phyloP scores from a whole-genome alignment of 371 early-diverging fungal genomes.

The Lichtheimia ornata region DNA sequence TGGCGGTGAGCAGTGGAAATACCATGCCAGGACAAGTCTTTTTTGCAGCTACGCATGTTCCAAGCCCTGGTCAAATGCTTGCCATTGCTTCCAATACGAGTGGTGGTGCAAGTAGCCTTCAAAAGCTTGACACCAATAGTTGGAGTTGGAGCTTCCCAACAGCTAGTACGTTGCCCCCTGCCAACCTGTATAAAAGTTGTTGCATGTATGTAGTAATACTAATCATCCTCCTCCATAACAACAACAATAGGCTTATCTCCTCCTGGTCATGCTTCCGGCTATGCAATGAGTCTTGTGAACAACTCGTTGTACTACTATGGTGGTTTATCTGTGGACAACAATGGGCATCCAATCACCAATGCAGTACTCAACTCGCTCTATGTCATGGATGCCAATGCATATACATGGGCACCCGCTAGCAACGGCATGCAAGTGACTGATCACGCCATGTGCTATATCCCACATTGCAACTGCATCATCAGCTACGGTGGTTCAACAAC shows the following conservation, averaged over 20 bases:
- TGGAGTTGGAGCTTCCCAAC: constrained; percentile 28
- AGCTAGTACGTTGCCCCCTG: constrained; percentile 1
- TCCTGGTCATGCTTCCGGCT: constrained; percentile 10
- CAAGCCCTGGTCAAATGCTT: constrained; percentile 23
- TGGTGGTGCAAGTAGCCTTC: constrained; percentile 13
- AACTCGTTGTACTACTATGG: constrained; percentile 25
- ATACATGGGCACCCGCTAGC: constrained; percentile 16
- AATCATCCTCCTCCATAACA: not conserved
- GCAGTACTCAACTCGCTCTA: constrained; percentile 17
- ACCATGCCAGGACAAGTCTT: constrained; percentile 12
- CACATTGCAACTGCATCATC: constrained; percentile 21
- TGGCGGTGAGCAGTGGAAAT: constrained; percentile 7
- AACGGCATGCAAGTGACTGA: constrained; percentile 22
- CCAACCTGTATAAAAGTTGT: not conserved
- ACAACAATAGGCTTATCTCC: constrained; percentile 9
- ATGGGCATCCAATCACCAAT: constrained; percentile 12
- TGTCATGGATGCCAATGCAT: constrained; percentile 21
- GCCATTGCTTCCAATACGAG: constrained; percentile 20
- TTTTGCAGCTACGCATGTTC: constrained; percentile 15
- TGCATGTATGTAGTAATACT: not conserved
- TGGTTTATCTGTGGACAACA: constrained; percentile 15
- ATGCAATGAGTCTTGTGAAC: constrained; percentile 16
- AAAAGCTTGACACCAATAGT: constrained; percentile 21
- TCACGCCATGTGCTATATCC: constrained; percentile 26
- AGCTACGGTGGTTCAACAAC: constrained; percentile 27